Percentiles rank a stretch among this genome's conserved stretches.
Evolutionary conservation across 2,329 filamentous ascomycete species (phyloP).

Genomic region (Microcyclosporella mali): DNA sequence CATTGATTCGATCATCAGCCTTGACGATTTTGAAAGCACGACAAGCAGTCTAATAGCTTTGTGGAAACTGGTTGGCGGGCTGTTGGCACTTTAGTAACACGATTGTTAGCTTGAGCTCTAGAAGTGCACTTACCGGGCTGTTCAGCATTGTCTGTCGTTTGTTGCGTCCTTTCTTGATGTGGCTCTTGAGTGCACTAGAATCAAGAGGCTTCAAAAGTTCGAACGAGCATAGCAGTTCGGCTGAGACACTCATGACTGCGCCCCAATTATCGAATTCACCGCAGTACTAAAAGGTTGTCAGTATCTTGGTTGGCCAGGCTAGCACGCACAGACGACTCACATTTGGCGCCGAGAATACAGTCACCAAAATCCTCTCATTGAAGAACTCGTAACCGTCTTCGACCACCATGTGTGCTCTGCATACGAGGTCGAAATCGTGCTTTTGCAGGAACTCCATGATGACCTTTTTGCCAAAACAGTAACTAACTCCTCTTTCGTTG

Average conservation of each 20-base stretch:
- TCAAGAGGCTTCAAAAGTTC: conserved; percentile 94
- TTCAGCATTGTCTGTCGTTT: conserved; percentile 93
- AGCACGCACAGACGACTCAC: conserved; percentile 42
- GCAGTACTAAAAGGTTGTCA: conserved; percentile 52
- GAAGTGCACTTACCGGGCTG: conserved; percentile 70
- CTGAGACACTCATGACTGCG: conserved; percentile 95
- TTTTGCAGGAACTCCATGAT: conserved; percentile 91
- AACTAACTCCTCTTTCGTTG: conserved; percentile 93
- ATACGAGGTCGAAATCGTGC: conserved; percentile 96
- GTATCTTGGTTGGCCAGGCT: neutral
- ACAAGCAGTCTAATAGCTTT: conserved; percentile 41
- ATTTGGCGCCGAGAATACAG: conserved; percentile 95
- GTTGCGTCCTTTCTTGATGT: conserved; percentile 96
- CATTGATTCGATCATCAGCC: no score
- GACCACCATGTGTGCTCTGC: conserved; percentile 97
- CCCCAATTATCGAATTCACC: conserved; percentile 99
- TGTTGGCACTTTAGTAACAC: conserved; percentile 16
- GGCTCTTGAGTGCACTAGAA: conserved; percentile 91
- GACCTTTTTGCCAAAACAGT: conserved; percentile 97
- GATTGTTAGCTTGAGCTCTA: no score
- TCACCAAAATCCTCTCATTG: conserved; percentile 87
- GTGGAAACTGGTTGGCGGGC: conserved; percentile 47
- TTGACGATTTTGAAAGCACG: no score
- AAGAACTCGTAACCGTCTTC: conserved; percentile 99
- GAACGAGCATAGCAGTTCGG: conserved; percentile 90